These are phyloP conservation scores for Xylaria intraflava DNA, from an alignment of 495 filamentous ascomycete species.

Conservation along the genomic window DNA sequence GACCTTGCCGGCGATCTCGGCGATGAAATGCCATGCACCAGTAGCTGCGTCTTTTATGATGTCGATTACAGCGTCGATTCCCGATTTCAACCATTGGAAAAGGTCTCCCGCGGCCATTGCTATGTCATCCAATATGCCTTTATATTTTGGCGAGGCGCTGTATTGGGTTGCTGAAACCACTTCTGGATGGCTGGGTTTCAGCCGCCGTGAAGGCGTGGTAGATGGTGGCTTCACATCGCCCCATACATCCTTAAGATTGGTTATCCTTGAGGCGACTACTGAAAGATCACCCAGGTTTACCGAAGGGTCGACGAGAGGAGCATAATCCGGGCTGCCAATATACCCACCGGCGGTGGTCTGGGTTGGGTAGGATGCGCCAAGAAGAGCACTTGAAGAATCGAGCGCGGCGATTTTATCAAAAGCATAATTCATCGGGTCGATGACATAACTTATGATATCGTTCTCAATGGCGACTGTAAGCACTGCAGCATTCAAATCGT, in stretches of 20 bases:
- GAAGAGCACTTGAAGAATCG: not conserved
- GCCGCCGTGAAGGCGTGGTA: not conserved
- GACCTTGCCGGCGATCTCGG: conserved; percentile 1
- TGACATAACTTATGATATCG: conserved; percentile 1
- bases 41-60: conserved; percentile 1
- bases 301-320: not conserved
- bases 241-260: not conserved
- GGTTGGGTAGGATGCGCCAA: not conserved
- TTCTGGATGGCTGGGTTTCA: not conserved
- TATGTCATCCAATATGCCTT: not conserved
- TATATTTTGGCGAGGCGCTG: not conserved
- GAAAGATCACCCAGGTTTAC: not conserved
- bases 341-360: conserved; percentile 2
- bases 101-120: conserved; percentile 1
- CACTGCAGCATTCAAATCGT: not conserved
- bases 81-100: not conserved
- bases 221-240: not conserved
- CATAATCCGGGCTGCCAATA: not conserved
- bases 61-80: not conserved
- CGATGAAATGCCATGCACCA: conserved; percentile 2
- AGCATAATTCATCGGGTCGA: conserved; percentile 4
- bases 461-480: conserved; percentile 2
- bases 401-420: conserved; percentile 4
- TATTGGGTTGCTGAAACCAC: not conserved
- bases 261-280: not conserved